Evolutionary conservation across 2,329 filamentous ascomycete species (phyloP).

Genomic region (Chlorencoelia australis): DNA sequence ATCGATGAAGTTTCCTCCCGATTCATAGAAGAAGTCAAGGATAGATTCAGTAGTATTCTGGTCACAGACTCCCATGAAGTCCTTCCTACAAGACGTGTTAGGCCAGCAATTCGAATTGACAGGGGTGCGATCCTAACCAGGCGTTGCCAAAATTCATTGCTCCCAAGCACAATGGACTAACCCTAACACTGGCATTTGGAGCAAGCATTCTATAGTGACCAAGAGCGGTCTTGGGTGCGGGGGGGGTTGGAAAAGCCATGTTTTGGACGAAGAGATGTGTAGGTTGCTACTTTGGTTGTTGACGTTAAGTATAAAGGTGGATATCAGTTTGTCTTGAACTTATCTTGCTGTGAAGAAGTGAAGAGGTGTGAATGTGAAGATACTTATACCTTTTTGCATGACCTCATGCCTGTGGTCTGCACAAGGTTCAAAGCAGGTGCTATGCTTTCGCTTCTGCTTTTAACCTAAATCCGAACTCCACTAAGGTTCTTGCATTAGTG

Average conservation of each 20-base stretch:
- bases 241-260: conserved; percentile 16
- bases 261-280: no score
- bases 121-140: conserved; percentile 30
- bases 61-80: conserved; percentile 53
- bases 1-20: conserved; percentile 61
- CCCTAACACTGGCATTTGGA: conserved; percentile 52
- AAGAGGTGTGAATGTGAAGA: no score
- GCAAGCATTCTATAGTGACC: conserved; percentile 57
- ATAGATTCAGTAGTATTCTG: conserved; percentile 45
- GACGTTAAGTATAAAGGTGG: no score
- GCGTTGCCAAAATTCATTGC: conserved; percentile 54
- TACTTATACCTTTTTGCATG: no score
- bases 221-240: conserved; percentile 45
- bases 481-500: no score
- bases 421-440: no score
- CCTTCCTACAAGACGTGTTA: conserved; percentile 31
- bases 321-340: no score
- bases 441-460: no score
- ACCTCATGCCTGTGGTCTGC: no score
- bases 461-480: no score
- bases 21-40: conserved; percentile 44
- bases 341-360: no score
- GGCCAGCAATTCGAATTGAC: background rate
- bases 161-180: conserved; percentile 58
- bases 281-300: no score